These are phyloP conservation scores for Vickermania ingenoplastis DNA, from an alignment of 208 protist genomes.

Conservation along the genomic window DNA sequence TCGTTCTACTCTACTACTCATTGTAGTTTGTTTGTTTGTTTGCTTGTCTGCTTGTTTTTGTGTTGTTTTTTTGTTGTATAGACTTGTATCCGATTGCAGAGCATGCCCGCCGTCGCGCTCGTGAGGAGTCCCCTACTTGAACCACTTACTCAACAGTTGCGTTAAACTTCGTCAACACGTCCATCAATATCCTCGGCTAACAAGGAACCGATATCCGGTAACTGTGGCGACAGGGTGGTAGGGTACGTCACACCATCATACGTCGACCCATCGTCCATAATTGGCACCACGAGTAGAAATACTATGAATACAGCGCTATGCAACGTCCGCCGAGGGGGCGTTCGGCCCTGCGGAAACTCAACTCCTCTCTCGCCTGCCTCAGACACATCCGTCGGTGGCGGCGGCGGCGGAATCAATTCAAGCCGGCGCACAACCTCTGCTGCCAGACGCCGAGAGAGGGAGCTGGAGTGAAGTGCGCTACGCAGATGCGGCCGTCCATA, in stretches of 20 bases:
- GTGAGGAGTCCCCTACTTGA: no score
- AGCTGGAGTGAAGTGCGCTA: not conserved
- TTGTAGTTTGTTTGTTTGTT: no score
- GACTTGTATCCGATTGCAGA: no score
- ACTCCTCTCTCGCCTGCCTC: not conserved
- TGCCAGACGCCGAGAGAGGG: not conserved
- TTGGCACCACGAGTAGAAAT: not conserved
- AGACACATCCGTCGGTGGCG: not conserved
- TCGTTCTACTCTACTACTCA: no score
- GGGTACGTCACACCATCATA: not conserved
- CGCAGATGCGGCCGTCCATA: slow-evolving; percentile 3
- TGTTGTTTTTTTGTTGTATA: no score
- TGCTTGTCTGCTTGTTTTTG: no score
- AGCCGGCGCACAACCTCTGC: not conserved
- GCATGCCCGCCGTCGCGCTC: no score
- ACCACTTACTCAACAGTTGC: no score
- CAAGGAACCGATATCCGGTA: no score
- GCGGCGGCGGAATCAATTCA: no score
- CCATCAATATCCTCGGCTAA: no score
- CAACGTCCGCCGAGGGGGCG: not conserved
- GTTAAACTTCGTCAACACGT: no score
- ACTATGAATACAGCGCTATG: not conserved
- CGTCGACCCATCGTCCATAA: not conserved
- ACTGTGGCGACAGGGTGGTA: not conserved
- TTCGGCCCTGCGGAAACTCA: not conserved